Conservation (phyloP, 2,329 filamentous ascomycete species). For the Botrytis pseudocinerea region DNA sequence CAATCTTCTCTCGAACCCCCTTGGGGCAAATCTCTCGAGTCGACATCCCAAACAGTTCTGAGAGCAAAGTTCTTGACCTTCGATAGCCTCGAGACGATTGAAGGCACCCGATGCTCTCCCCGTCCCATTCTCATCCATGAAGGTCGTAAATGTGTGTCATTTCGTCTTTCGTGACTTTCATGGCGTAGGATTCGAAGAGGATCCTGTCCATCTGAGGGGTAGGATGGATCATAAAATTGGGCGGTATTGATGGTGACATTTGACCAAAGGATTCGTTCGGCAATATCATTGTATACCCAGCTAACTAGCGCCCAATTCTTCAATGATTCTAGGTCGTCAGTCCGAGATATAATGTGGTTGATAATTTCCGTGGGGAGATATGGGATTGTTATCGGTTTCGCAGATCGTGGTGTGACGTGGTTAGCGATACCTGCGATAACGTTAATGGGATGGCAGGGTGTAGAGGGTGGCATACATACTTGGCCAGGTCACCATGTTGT, state of each 20-base stretch:
- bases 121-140: neutral
- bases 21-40: conserved; percentile 19
- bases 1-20: conserved; percentile 18
- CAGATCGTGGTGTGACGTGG: conserved; percentile 8
- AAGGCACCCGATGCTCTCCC: conserved; percentile 14
- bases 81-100: conserved; percentile 16
- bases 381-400: conserved; percentile 19
- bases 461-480: neutral
- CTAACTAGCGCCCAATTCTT: conserved; percentile 22
- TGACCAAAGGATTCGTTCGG: conserved; percentile 22
- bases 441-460: neutral
- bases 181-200: conserved; percentile 17
- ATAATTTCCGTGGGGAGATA: conserved; percentile 21
- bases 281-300: conserved; percentile 18
- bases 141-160: neutral
- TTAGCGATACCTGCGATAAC: conserved; percentile 11
- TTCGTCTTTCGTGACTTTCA: conserved; percentile 12
- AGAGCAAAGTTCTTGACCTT: conserved; percentile 19
- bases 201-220: conserved; percentile 16
- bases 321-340: conserved; percentile 23
- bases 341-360: conserved; percentile 19
- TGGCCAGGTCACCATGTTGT: conserved; percentile 8
- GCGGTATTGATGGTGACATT: conserved; percentile 23
- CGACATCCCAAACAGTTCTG: conserved; percentile 24
- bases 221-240: conserved; percentile 21